Evolutionary conservation across 2,329 filamentous ascomycete species (phyloP).

Genomic region (Colletotrichum sp.): DNA sequence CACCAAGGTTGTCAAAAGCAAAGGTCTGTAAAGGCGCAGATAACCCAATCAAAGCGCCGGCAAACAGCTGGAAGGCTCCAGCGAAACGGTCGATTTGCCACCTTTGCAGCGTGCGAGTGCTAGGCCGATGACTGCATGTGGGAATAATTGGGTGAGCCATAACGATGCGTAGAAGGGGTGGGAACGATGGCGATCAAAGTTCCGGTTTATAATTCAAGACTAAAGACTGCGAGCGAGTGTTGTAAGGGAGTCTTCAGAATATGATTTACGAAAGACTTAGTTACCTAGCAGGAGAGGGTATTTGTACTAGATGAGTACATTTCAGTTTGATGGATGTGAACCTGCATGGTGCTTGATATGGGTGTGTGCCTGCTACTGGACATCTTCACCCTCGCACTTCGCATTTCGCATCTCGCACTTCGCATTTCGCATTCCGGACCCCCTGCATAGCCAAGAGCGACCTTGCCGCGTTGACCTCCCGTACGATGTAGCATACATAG

Average conservation of each 20-base stretch:
- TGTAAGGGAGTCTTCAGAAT: neutral
- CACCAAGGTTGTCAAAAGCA: neutral
- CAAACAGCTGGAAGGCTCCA: neutral
- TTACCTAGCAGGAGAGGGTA: neutral
- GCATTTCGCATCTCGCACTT: neutral
- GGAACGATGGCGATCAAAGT: neutral
- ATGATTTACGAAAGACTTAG: neutral
- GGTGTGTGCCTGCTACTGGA: neutral
- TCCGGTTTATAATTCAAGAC: neutral
- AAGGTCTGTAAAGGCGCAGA: neutral
- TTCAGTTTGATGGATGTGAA: neutral
- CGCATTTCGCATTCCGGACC: neutral
- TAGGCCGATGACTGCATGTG: neutral
- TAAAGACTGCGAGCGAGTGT: neutral
- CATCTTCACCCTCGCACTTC: neutral
- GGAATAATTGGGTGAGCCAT: neutral
- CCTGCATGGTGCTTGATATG: neutral
- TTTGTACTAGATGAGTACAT: neutral
- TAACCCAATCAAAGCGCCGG: neutral
- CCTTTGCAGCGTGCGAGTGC: neutral
- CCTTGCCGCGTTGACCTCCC: neutral
- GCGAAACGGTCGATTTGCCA: neutral
- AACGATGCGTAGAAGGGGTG: neutral
- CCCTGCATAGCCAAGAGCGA: neutral
- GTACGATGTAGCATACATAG: neutral